Evolutionary conservation across 805 yeast species (phyloP).

Genomic region (Spathaspora gorwiae): DNA sequence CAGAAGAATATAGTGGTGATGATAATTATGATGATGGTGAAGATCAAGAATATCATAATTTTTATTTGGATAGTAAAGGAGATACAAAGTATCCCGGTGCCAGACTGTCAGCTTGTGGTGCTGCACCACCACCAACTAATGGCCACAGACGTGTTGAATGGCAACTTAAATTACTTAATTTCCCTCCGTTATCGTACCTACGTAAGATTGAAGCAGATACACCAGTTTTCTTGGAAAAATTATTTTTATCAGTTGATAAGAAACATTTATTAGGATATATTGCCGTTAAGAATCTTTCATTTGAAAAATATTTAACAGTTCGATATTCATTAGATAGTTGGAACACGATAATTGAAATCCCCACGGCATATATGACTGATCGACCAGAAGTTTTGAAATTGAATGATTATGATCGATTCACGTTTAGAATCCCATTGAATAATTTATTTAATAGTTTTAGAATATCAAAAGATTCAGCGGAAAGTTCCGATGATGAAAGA

Average conservation of each 20-base stretch:
- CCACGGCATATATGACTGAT: constrained; percentile 57
- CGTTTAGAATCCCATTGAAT: constrained; percentile 55
- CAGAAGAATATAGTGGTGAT: constrained; percentile 14
- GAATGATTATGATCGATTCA: constrained; percentile 64
- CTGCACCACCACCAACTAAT: neutral
- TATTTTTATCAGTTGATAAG: constrained; percentile 56
- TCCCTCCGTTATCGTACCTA: constrained; percentile 45
- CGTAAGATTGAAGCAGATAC: constrained; percentile 34
- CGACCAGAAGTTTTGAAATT: constrained; percentile 44
- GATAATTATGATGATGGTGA: constrained; percentile 19
- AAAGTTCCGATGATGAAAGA: constrained; percentile 5
- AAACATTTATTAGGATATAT: constrained; percentile 64
- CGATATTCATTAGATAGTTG: constrained; percentile 77
- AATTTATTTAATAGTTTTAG: constrained; percentile 31
- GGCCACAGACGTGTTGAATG: constrained; percentile 25
- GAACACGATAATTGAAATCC: constrained; percentile 68
- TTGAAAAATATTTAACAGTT: constrained; percentile 60
- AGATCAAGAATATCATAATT: constrained; percentile 6
- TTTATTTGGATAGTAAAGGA: constrained; percentile 7
- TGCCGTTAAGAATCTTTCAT: constrained; percentile 73
- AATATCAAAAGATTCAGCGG: constrained; percentile 3
- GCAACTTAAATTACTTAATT: constrained; percentile 40
- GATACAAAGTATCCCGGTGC: constrained; percentile 9
- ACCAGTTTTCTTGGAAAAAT: constrained; percentile 60
- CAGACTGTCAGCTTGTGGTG: too few species aligned